Evolutionary conservation across 2,329 filamentous ascomycete species (phyloP).

Genomic region (Ascosphaera aggregata): DNA sequence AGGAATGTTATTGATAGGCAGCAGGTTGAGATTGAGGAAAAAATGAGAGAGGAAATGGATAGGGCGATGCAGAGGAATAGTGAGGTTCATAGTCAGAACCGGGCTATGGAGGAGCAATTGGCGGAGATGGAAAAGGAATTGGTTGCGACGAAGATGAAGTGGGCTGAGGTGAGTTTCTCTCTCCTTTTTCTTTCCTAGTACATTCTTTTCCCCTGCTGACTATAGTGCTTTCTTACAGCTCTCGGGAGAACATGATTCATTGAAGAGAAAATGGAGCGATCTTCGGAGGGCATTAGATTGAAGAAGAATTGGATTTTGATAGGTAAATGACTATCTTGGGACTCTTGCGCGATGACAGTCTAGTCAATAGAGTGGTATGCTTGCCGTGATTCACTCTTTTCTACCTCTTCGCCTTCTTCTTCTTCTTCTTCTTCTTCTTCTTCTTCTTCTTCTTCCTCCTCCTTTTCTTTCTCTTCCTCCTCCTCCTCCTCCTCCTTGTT

Average conservation of each 20-base stretch:
- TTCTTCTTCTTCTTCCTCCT: background rate
- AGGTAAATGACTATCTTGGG: background rate
- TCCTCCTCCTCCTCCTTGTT: too few relatives aligned
- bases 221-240: slow-evolving; percentile 26
- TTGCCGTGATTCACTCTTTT: background rate
- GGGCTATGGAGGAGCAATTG: slow-evolving; percentile 68
- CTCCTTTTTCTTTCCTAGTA: background rate
- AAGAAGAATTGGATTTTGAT: slow-evolving; percentile 1
- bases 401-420: background rate
- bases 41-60: slow-evolving; percentile 67
- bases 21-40: slow-evolving; percentile 64
- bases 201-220: slow-evolving; percentile 1
- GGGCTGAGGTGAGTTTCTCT: slow-evolving; percentile 58
- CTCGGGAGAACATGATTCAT: slow-evolving; percentile 42
- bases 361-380: too few relatives aligned
- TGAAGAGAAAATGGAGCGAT: slow-evolving; percentile 57
- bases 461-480: background rate
- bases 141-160: slow-evolving; percentile 82
- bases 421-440: background rate
- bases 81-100: slow-evolving; percentile 86
- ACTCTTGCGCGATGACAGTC: slow-evolving; percentile 5
- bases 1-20: slow-evolving; percentile 73
- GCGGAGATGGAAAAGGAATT: slow-evolving; percentile 78
- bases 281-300: slow-evolving; percentile 33
- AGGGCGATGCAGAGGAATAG: slow-evolving; percentile 78